These are phyloP conservation scores for Scheffersomyces illinoinensis DNA, from an alignment of 1,139 yeast genomes.

Conservation along the genomic window DNA sequence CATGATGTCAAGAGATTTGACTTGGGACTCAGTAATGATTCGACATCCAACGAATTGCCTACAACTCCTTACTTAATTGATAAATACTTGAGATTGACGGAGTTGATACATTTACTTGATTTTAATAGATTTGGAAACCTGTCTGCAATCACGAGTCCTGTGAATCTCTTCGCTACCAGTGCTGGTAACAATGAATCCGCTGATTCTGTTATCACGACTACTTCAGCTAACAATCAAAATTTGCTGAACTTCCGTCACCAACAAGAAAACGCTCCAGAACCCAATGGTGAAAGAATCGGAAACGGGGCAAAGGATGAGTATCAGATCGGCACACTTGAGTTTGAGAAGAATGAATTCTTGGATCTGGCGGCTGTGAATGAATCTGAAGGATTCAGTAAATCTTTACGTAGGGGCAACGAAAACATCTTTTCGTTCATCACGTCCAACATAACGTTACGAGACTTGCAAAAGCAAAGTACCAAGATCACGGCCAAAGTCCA, in stretches of 20 bases:
- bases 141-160: conserved; percentile 6
- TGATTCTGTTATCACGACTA: conserved; percentile 9
- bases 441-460: conserved; percentile 47
- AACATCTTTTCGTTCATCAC: conserved; percentile 48
- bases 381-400: conserved; percentile 52
- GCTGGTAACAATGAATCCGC: conserved; percentile 9
- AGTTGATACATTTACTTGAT: conserved; percentile 50
- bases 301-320: conserved; percentile 17
- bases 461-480: conserved; percentile 48
- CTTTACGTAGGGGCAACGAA: conserved; percentile 46
- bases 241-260: not conserved
- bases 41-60: conserved; percentile 57
- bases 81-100: conserved; percentile 61
- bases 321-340: conserved; percentile 56
- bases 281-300: conserved; percentile 22
- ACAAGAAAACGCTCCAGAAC: not conserved
- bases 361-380: conserved; percentile 49
- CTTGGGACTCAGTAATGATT: conserved; percentile 46
- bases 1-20: conserved; percentile 56
- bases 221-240: not conserved
- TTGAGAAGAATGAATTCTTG: conserved; percentile 51
- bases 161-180: conserved; percentile 1
- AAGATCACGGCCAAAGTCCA: conserved; percentile 36
- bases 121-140: conserved; percentile 10
- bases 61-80: conserved; percentile 71